Base-by-base conservation (phyloP, 345 rosid genomes). In the Acer yangbiense region DNA sequence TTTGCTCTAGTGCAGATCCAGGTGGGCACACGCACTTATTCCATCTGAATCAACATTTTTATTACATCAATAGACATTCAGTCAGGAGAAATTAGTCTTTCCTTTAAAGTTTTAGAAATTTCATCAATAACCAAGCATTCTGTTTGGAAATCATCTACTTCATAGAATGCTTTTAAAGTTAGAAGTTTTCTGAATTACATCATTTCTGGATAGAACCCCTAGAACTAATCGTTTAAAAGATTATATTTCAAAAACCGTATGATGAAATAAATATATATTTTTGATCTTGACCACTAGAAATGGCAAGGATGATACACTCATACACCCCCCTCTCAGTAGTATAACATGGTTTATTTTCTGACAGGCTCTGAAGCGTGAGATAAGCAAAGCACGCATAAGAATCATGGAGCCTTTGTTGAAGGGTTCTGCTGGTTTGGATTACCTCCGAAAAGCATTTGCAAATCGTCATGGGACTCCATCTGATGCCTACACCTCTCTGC, bases 361-460 rank as follows among this genome's bases (percentile, higher is more conserved):
- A 74, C 84, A 95, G 99, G 90, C 78, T 48, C 87, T 95, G 58
- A 92, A 91, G 84, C 81, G 69, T 55, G 97, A 91, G 88, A 91
- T 93, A 61, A 87, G 94, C 84, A 82, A 80, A 76, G 94, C 96
- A 55, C 99, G 91, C 18, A 78, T 93, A 72, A 85, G 82, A 73
- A 75, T 95, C 63, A 88, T 92, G 96, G 92, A 90, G 86, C 93
- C 98, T 46, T 77, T 91, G 79, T 68, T 95, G 81, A 88, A 86
- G 86, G 99, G 99, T 6, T 92, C 90, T 75, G 93, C 94, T 79
- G 98, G 94, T 25, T 82, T 86, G 62, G 97, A 92, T 76, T 95
- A 91, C 83, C 89, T 95, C 13, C 81, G 79, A 55, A 85, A 85
- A 78, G 92, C 91, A 72, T 95, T 95, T 73, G 72, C 87, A 39